Percentiles rank a stretch among this genome's conserved stretches.
Conservation (phyloP, 768 basidiomycete genomes). For the Trametes cubensis region DNA sequence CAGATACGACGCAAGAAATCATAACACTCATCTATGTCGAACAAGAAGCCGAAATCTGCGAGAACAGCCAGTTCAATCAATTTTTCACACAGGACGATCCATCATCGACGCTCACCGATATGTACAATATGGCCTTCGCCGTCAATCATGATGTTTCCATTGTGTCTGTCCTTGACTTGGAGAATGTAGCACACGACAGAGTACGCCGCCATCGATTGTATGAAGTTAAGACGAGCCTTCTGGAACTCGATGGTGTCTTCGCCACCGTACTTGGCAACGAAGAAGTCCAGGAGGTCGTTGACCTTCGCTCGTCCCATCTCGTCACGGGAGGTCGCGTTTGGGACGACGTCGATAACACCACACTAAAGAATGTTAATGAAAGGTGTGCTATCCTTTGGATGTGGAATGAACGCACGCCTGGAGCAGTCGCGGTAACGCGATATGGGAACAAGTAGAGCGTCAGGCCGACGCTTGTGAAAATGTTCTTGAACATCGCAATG, state of each 20-base stretch:
- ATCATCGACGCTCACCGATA: constrained; percentile 61
- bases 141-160: constrained; percentile 99
- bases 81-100: too few species aligned
- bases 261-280: constrained; percentile 89
- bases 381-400: background rate
- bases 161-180: constrained; percentile 98
- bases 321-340: constrained; percentile 95
- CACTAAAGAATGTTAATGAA: constrained; percentile 54
- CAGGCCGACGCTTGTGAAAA: constrained; percentile 87
- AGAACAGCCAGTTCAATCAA: too few species aligned
- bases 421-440: constrained; percentile 93
- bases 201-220: constrained; percentile 99
- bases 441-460: constrained; percentile 94
- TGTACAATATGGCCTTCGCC: constrained; percentile 97
- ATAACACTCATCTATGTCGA: constrained; percentile 93
- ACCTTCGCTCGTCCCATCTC: constrained; percentile 99
- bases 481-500: constrained; percentile 99
- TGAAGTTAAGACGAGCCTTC: constrained; percentile 90
- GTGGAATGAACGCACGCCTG: constrained; percentile 65
- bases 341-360: constrained; percentile 97
- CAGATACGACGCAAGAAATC: background rate
- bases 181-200: constrained; percentile 97
- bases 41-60: constrained; percentile 91
- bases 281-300: constrained; percentile 94
- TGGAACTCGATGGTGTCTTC: constrained; percentile 91